These are phyloP conservation scores for Stephanodiscus triporus DNA, from an alignment of 108 stramenopile species.

Conservation along the genomic window DNA sequence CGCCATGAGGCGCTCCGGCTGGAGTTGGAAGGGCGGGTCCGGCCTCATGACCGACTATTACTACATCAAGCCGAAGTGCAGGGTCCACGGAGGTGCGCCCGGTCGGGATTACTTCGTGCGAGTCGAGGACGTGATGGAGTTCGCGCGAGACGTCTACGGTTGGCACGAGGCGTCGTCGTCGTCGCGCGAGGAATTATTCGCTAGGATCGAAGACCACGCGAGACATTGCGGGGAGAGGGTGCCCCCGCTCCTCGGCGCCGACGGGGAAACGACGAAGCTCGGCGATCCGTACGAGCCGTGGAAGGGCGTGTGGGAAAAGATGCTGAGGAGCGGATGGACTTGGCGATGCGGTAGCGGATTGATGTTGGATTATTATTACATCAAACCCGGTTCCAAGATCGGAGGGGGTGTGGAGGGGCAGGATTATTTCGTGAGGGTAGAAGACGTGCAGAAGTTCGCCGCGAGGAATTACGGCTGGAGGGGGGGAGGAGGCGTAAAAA, in stretches of 20 bases:
- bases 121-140: conserved; percentile 19
- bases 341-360: conserved; percentile 41
- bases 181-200: conserved; percentile 6
- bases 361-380: conserved; percentile 47
- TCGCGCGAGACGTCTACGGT: conserved; percentile 13
- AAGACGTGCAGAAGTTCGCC: conserved; percentile 44
- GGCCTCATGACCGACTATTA: conserved; percentile 44
- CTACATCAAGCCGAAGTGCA: conserved; percentile 36
- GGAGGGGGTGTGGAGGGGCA: conserved; percentile 30
- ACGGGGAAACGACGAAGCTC: background rate
- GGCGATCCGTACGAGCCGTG: conserved; percentile 24
- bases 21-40: conserved; percentile 29
- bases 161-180: conserved; percentile 16
- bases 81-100: conserved; percentile 9
- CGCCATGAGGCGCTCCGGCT: conserved; percentile 22
- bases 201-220: conserved; percentile 11
- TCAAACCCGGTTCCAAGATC: conserved; percentile 32
- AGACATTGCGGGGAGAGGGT: conserved; percentile 10
- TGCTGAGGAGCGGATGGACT: conserved; percentile 38
- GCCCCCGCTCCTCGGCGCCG: conserved; percentile 15
- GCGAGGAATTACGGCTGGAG: conserved; percentile 44
- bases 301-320: conserved; percentile 32
- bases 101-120: conserved; percentile 39
- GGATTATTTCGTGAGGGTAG: conserved; percentile 34
- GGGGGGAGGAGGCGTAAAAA: background rate